Percentiles rank a stretch among this genome's conserved stretches.
Conservation (phyloP, 1,284 basidiomycete species). For the Chiua sp. region DNA sequence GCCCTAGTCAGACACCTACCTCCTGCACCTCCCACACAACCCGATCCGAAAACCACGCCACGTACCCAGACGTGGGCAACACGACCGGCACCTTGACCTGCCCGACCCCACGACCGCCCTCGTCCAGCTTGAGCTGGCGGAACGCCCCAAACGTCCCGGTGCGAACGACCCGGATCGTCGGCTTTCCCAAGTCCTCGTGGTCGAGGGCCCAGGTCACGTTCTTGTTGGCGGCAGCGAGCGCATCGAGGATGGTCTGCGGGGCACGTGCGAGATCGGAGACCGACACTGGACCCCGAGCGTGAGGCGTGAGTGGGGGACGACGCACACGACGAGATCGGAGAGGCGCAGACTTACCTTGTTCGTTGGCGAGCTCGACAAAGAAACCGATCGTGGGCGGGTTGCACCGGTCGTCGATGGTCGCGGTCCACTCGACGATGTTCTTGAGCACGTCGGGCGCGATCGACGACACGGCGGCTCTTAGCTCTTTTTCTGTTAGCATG, state of each 20-base stretch:
- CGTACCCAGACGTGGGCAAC: slow-evolving; percentile 10
- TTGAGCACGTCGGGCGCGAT: not conserved
- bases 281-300: not conserved
- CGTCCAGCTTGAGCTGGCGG: slow-evolving; percentile 22
- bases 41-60: slow-evolving; percentile 12
- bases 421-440: slow-evolving; percentile 26
- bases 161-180: slow-evolving; percentile 22
- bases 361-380: slow-evolving; percentile 22
- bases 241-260: slow-evolving; percentile 5
- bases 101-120: slow-evolving; percentile 8
- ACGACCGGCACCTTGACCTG: slow-evolving; percentile 27
- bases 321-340: too few species aligned
- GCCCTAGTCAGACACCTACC: too few species aligned
- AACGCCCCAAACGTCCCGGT: slow-evolving; percentile 28
- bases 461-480: slow-evolving; percentile 14
- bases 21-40: slow-evolving; percentile 20
- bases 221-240: slow-evolving; percentile 9
- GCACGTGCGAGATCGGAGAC: slow-evolving; percentile 5
- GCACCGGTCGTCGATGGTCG: slow-evolving; percentile 15
- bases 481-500: slow-evolving; percentile 17
- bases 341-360: slow-evolving; percentile 3
- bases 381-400: slow-evolving; percentile 20
- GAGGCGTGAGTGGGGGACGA: not conserved
- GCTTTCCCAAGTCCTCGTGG: not conserved
- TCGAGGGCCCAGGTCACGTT: slow-evolving; percentile 1